phyloP scores from a whole-genome alignment of 352 stramenopile genomes.

The Sclerospora graminicola region DNA sequence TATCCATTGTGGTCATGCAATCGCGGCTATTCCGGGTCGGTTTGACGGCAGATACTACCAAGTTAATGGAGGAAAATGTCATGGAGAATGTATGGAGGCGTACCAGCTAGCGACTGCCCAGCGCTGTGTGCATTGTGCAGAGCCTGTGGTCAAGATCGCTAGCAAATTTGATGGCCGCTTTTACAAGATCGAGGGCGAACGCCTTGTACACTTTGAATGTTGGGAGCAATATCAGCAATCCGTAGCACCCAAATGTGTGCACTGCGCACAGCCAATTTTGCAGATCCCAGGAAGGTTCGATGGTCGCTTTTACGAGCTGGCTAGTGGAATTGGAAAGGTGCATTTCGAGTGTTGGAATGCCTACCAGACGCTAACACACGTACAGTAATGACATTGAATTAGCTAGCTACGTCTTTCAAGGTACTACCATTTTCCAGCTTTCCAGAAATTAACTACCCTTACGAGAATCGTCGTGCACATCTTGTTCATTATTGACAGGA shows the following conservation, averaged over 20 bases:
- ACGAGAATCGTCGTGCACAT: no score
- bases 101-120: constrained; percentile 65
- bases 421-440: no score
- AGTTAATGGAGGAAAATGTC: constrained; percentile 60
- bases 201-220: constrained; percentile 80
- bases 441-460: no score
- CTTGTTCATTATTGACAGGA: no score
- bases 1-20: constrained; percentile 64
- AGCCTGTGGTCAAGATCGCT: constrained; percentile 58
- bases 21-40: constrained; percentile 56
- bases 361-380: constrained; percentile 46
- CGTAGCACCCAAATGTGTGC: constrained; percentile 66
- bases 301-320: constrained; percentile 78
- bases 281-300: constrained; percentile 67
- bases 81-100: constrained; percentile 77
- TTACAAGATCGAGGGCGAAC: constrained; percentile 67
- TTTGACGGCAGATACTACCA: constrained; percentile 81
- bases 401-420: no score
- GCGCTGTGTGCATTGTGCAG: constrained; percentile 56
- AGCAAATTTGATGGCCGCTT: constrained; percentile 74
- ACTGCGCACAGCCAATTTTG: constrained; percentile 63
- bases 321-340: constrained; percentile 62
- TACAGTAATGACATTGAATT: no score
- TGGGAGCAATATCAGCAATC: constrained; percentile 73
- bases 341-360: constrained; percentile 82